These are phyloP conservation scores for Beauveria sp. DNA, from an alignment of 2,329 filamentous ascomycete species.

Conservation along the genomic window DNA sequence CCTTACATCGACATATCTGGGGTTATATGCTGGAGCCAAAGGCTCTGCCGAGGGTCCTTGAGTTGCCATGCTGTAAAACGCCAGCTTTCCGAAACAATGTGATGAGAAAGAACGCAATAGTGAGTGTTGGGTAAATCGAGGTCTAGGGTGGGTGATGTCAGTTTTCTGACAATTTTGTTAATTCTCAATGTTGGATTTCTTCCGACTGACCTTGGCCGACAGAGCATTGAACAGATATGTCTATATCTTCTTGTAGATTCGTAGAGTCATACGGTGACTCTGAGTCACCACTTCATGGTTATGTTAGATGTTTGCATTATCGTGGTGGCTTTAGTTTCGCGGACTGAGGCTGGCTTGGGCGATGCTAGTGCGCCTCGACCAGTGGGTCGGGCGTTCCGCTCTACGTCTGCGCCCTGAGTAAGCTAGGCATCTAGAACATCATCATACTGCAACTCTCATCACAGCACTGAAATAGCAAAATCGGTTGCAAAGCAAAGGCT, in stretches of 20 bases:
- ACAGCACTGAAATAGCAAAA: background rate
- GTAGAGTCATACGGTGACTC: background rate
- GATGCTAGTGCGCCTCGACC: background rate
- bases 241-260: background rate
- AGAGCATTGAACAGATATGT: background rate
- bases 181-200: background rate
- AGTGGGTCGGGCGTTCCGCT: background rate
- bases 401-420: background rate
- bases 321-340: background rate
- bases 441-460: too few relatives aligned
- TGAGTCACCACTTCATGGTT: background rate
- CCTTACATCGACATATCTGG: slow-evolving; percentile 57
- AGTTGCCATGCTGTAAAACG: slow-evolving; percentile 1
- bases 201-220: background rate
- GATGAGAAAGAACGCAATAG: background rate
- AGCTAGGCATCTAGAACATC: background rate
- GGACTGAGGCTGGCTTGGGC: background rate
- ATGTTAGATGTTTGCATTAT: background rate
- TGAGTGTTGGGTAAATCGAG: slow-evolving; percentile 4
- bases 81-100: background rate
- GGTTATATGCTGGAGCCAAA: slow-evolving; percentile 17
- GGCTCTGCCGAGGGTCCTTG: background rate
- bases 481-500: background rate
- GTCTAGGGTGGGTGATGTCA: slow-evolving; percentile 4
- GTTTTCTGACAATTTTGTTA: background rate